These are phyloP conservation scores for Botrytis fragariae DNA, from an alignment of 2,329 filamentous ascomycete genomes.

Conservation along the genomic window DNA sequence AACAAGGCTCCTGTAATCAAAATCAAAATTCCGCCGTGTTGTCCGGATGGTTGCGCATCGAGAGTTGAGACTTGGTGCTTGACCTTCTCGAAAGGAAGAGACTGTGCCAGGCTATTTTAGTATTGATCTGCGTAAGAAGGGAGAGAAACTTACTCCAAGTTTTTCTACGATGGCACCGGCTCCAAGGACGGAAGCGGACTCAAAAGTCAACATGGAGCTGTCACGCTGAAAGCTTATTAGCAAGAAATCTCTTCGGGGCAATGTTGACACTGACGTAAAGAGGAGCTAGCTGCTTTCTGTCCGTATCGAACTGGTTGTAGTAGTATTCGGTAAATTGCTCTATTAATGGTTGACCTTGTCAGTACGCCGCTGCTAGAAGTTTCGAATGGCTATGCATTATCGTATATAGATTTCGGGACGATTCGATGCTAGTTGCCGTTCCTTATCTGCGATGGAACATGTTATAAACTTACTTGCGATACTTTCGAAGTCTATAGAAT, in stretches of 20 bases:
- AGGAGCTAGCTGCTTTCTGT: slow-evolving; percentile 60
- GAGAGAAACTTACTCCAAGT: slow-evolving; percentile 60
- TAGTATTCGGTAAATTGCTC: slow-evolving; percentile 89
- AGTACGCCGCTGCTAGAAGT: slow-evolving; percentile 18
- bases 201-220: slow-evolving; percentile 91
- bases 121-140: neutral
- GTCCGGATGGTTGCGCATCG: slow-evolving; percentile 76
- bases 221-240: slow-evolving; percentile 57
- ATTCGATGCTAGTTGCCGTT: neutral
- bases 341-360: slow-evolving; percentile 42
- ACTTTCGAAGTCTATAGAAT: slow-evolving; percentile 40
- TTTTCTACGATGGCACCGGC: slow-evolving; percentile 70
- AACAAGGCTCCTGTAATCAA: slow-evolving; percentile 83
- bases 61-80: slow-evolving; percentile 73
- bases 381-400: slow-evolving; percentile 1
- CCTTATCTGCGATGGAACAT: neutral
- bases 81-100: slow-evolving; percentile 77
- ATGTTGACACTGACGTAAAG: slow-evolving; percentile 71
- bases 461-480: slow-evolving; percentile 43
- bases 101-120: slow-evolving; percentile 46
- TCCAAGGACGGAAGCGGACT: slow-evolving; percentile 67
- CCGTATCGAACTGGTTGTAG: slow-evolving; percentile 80
- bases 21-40: slow-evolving; percentile 72
- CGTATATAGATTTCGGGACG: neutral
- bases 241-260: slow-evolving; percentile 22